Evolutionary conservation across 352 stramenopile species (phyloP), one percentile per base, ranked within the genome.

Genomic region (Pythium brassicae): DNA sequence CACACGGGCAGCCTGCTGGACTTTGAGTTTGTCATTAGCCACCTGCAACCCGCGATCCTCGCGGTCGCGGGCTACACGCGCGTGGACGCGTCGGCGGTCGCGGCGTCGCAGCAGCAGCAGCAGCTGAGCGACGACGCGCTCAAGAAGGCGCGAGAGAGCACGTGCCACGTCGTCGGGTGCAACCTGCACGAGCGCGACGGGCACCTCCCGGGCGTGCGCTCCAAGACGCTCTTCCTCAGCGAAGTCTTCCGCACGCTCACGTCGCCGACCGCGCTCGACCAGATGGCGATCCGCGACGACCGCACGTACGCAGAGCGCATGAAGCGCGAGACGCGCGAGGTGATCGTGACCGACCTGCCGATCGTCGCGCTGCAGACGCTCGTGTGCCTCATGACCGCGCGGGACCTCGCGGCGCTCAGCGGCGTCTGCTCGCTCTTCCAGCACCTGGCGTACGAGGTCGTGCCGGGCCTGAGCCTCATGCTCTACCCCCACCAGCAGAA

Each of bases 361-460:
- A 71, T 76, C 7, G 72, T 71, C 8, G 66, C 72, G 15, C 60
- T 94, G 50, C 81, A 87, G 44, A 62, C 46, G 12, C 62, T 92
- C 14, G 62, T 94, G 26, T 74, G 71, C 39, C 69, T 89, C 35
- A 68, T 92, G 45, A 71, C 80, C 32, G 69, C 85, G 29, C 68
- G 73, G 7, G 76, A 87, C 12, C 55, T 94, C 25, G 78, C 82
- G 5, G 66, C 69, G 9, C 53, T 90, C 12, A 86, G 79, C 37
- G 61, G 61, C 3, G 78, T 89, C 3, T 92, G 79, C 62, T 84
- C 78, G 7, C 58, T 87, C 55, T 91, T 92, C 26, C 82, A 91
- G 66, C 73, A 92, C 53, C 62, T 94, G 53, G 65, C 85, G 40
- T 94, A 94, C 60, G 85, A 92, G 63, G 82, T 90, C 40, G 85